phyloP scores from a whole-genome alignment of 257 asterid species.

The Scutellaria galericulata region DNA sequence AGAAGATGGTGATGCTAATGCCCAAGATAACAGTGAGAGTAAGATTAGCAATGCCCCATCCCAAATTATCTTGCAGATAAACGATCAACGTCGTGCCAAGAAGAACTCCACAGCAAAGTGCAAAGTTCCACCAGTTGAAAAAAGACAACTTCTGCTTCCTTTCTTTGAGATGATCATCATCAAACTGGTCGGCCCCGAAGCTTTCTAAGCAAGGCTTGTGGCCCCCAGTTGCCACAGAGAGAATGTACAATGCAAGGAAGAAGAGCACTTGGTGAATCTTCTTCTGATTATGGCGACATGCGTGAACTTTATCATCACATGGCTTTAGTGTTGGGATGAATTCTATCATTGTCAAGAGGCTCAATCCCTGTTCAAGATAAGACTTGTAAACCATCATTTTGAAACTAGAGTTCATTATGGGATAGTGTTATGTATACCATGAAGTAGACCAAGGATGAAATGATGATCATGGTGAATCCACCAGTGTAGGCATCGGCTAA shows the following conservation, averaged over 20 bases:
- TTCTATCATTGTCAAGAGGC: constrained; percentile 24
- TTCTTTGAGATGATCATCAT: not conserved
- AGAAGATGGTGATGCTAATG: constrained; percentile 12
- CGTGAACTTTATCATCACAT: constrained; percentile 3
- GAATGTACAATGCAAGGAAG: constrained; percentile 20
- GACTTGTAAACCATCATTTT: not conserved
- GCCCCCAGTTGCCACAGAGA: constrained; percentile 25
- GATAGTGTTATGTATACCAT: constrained; percentile 8
- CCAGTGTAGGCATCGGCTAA: constrained; percentile 17
- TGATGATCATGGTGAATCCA: constrained; percentile 9
- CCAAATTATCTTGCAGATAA: constrained; percentile 11
- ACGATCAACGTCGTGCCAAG: constrained; percentile 15
- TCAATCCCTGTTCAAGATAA: constrained; percentile 9
- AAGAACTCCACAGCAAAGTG: not conserved
- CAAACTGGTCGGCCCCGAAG: constrained; percentile 27
- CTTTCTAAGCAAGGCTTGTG: constrained; percentile 27
- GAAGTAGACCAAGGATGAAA: not conserved
- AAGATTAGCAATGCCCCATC: constrained; percentile 18
- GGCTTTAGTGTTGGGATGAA: constrained; percentile 26
- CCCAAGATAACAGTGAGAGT: not conserved
- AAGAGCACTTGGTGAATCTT: constrained; percentile 1
- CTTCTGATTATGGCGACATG: not conserved
- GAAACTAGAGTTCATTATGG: not conserved
- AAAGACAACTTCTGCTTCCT: constrained; percentile 24
- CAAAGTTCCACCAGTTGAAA: constrained; percentile 27